A percentile compares a stretch with the other conserved stretches of the same genome.
Evolutionary conservation across 495 filamentous ascomycete species (phyloP).

Genomic region (Tuber calosporum): DNA sequence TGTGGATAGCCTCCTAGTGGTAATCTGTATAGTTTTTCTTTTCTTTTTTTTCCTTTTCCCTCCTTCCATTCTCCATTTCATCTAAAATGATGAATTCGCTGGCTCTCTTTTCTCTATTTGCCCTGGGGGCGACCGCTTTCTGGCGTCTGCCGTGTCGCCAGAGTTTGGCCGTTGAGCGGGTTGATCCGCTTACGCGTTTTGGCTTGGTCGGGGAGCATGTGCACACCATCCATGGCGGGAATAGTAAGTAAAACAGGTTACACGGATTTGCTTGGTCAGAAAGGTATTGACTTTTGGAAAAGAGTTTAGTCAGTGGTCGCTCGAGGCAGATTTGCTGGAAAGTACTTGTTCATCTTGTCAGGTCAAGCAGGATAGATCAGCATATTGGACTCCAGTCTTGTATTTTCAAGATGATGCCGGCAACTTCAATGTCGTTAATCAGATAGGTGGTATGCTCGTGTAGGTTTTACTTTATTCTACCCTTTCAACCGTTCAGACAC

Average conservation of each 20-base stretch:
- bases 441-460: conserved; percentile 58
- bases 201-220: conserved; percentile 57
- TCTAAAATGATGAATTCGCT: conserved; percentile 23
- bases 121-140: conserved; percentile 53
- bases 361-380: conserved; percentile 58
- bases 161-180: conserved; percentile 48
- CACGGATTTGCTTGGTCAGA: conserved; percentile 1
- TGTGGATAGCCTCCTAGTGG: background rate
- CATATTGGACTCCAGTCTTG: conserved; percentile 60
- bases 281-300: conserved; percentile 4
- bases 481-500: background rate
- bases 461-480: conserved; percentile 41
- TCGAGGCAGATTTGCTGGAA: conserved; percentile 48
- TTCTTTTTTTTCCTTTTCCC: background rate
- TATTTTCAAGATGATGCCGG: conserved; percentile 54
- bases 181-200: conserved; percentile 64
- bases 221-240: conserved; percentile 67
- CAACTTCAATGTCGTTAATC: conserved; percentile 44
- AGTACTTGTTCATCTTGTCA: conserved; percentile 59
- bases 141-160: conserved; percentile 77
- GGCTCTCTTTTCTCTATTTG: conserved; percentile 29
- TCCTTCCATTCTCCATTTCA: background rate
- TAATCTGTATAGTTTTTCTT: background rate
- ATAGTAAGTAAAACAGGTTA: conserved; percentile 38
- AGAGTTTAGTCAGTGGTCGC: conserved; percentile 49